Evolutionary conservation across 1,284 basidiomycete genomes (phyloP).

Genomic region (Trametes versicolor): DNA sequence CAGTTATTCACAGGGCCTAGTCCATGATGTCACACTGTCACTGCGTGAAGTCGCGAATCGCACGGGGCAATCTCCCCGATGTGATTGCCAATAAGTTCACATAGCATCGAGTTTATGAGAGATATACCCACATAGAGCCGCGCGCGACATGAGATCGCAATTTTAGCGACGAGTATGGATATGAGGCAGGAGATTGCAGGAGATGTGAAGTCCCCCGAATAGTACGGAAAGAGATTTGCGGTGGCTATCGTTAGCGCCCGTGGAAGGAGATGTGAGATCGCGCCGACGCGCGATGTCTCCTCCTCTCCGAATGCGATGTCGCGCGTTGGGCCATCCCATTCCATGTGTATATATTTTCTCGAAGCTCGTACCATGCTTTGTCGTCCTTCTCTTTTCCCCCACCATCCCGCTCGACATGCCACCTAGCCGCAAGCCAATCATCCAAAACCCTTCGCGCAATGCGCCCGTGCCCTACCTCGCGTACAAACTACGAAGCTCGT

Average conservation of each 20-base stretch:
- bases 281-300: not conserved
- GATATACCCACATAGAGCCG: not conserved
- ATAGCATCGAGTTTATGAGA: not conserved
- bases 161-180: not conserved
- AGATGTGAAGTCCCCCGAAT: not conserved
- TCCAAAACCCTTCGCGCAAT: not conserved
- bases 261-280: not conserved
- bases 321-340: not conserved
- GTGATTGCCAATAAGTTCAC: not conserved
- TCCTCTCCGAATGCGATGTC: not conserved
- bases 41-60: slow-evolving; percentile 1
- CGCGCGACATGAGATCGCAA: not conserved
- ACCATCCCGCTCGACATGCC: too few species aligned
- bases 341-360: not conserved
- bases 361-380: not conserved
- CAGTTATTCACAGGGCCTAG: not conserved
- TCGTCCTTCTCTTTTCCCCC: too few species aligned
- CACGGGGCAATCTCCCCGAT: not conserved
- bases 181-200: not conserved
- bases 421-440: not conserved
- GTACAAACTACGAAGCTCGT: not conserved
- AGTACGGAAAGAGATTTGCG: not conserved
- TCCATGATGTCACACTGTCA: not conserved
- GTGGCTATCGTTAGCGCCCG: not conserved
- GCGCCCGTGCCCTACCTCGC: not conserved